These are phyloP conservation scores for Uronychia setigera DNA, from an alignment of 73 alveolate species.

Conservation along the genomic window DNA sequence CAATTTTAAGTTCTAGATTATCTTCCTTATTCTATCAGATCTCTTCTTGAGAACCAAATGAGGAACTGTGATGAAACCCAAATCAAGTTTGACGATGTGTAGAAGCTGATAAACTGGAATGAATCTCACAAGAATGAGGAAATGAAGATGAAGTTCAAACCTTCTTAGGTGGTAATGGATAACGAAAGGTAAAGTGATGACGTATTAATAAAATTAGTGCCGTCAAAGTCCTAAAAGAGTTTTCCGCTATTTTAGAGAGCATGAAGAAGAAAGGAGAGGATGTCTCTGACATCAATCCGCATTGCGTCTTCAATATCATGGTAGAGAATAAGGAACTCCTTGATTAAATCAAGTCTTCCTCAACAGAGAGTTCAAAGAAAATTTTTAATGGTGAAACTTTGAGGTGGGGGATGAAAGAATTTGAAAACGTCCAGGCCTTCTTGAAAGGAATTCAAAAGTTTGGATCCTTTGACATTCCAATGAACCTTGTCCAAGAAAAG, in stretches of 20 bases:
- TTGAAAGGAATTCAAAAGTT: not conserved
- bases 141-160: not conserved
- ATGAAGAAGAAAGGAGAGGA: not conserved
- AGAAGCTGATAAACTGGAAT: not conserved
- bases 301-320: not conserved
- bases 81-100: not conserved
- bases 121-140: not conserved
- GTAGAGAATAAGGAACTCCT: too few relatives aligned
- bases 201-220: not conserved
- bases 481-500: not conserved
- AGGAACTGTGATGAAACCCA: not conserved
- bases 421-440: not conserved
- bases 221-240: not conserved
- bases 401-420: too few relatives aligned
- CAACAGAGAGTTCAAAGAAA: too few relatives aligned
- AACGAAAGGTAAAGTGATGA: not conserved
- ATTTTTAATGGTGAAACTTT: too few relatives aligned
- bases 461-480: too few relatives aligned
- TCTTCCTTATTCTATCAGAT: not conserved
- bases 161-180: not conserved
- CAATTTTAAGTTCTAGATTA: too few relatives aligned
- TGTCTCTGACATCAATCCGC: not conserved
- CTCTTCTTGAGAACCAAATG: not conserved
- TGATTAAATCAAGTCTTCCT: too few relatives aligned
- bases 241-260: not conserved